Evolutionary conservation across 2,329 filamentous ascomycete genomes (phyloP).

Genomic region (Pseudocercospora vitis): DNA sequence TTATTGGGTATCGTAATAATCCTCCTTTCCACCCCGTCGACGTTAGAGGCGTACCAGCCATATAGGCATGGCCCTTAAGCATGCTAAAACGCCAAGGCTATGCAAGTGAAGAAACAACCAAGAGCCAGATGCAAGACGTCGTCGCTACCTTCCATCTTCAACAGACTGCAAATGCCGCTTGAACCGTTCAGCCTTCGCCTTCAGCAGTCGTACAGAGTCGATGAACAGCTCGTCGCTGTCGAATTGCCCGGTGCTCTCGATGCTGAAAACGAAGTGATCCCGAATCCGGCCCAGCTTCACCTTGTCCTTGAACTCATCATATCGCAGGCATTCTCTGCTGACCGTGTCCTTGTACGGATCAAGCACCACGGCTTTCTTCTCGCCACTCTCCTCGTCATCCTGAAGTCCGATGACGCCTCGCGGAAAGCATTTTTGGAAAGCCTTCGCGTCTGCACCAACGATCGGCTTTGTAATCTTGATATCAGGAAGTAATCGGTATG

Average conservation of each 20-base stretch:
- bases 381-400: slow-evolving; percentile 66
- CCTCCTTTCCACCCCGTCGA: not conserved
- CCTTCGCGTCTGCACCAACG: slow-evolving; percentile 78
- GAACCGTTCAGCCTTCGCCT: slow-evolving; percentile 75
- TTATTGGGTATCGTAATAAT: slow-evolving; percentile 2
- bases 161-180: slow-evolving; percentile 64
- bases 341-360: slow-evolving; percentile 94
- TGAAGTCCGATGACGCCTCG: slow-evolving; percentile 81
- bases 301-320: slow-evolving; percentile 91
- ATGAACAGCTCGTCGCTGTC: slow-evolving; percentile 92
- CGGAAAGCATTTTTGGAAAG: slow-evolving; percentile 89
- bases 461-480: slow-evolving; percentile 85
- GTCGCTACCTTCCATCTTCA: slow-evolving; percentile 33
- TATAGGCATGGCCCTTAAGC: not conserved
- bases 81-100: slow-evolving; percentile 14
- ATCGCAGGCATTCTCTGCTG: slow-evolving; percentile 85
- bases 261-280: slow-evolving; percentile 95
- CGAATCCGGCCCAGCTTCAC: slow-evolving; percentile 86
- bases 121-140: not conserved
- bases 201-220: slow-evolving; percentile 80
- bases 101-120: slow-evolving; percentile 7
- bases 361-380: slow-evolving; percentile 81
- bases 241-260: slow-evolving; percentile 95
- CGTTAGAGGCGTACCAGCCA: slow-evolving; percentile 8
- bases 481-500: slow-evolving; percentile 84